Evolutionary conservation across 805 yeast species (phyloP).

Genomic region (Sugiyamaella floridensis): DNA sequence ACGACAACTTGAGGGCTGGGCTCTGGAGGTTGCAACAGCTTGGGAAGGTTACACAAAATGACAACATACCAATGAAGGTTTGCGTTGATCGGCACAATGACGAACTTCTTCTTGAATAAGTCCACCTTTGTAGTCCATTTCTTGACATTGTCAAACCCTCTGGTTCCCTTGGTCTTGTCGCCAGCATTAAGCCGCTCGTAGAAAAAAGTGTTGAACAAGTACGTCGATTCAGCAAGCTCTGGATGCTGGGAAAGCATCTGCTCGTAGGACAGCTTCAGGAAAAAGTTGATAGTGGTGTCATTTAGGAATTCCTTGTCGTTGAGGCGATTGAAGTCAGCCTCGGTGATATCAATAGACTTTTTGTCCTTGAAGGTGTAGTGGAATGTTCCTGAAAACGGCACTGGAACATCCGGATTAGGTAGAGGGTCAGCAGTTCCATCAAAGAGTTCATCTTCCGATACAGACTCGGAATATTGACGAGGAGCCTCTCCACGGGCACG

Average conservation of each 20-base stretch:
- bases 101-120: constrained; percentile 47
- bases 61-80: constrained; percentile 84
- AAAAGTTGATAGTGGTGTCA: constrained; percentile 82
- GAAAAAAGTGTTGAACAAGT: constrained; percentile 77
- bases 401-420: neutral
- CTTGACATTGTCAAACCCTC: constrained; percentile 55
- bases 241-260: constrained; percentile 28
- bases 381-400: constrained; percentile 1
- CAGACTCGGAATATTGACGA: neutral
- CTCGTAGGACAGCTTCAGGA: constrained; percentile 37
- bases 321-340: constrained; percentile 71
- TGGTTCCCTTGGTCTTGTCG: constrained; percentile 15
- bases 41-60: constrained; percentile 48
- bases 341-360: constrained; percentile 48
- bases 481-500: neutral
- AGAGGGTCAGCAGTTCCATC: neutral
- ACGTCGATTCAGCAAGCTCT: constrained; percentile 35
- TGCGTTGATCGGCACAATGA: constrained; percentile 78
- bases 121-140: constrained; percentile 75
- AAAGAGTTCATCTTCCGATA: neutral
- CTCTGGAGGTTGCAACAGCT: constrained; percentile 2
- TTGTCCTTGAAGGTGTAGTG: constrained; percentile 41
- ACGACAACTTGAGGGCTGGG: neutral
- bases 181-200: constrained; percentile 47
- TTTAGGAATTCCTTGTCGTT: constrained; percentile 82